phyloP scores from a whole-genome alignment of 2,329 filamentous ascomycete genomes.

The Microcyclospora pomicola region DNA sequence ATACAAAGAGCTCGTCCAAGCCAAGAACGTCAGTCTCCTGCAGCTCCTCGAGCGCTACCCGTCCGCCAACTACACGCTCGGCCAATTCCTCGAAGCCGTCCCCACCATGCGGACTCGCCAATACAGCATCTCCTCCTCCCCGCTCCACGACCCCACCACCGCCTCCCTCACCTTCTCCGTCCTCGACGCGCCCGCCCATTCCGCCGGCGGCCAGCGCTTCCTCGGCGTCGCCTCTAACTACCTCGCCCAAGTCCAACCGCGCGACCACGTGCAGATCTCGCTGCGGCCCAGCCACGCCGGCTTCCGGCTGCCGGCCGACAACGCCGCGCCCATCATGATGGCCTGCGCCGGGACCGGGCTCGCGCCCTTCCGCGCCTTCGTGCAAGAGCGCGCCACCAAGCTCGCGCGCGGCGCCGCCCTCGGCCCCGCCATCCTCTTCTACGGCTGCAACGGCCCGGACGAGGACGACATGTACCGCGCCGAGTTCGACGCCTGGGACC shows the following conservation, averaged over 20 bases:
- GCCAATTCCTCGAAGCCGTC: constrained; percentile 55
- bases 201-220: constrained; percentile 19
- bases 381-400: constrained; percentile 63
- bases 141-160: constrained; percentile 15
- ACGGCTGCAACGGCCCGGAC: constrained; percentile 39
- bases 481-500: constrained; percentile 47
- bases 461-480: constrained; percentile 48
- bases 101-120: constrained; percentile 51
- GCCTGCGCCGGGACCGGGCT: constrained; percentile 59
- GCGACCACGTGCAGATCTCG: constrained; percentile 30
- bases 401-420: constrained; percentile 36
- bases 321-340: constrained; percentile 29
- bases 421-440: constrained; percentile 50
- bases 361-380: constrained; percentile 93
- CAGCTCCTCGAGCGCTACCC: constrained; percentile 56
- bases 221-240: constrained; percentile 32
- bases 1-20: constrained; percentile 26
- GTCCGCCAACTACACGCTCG: constrained; percentile 47
- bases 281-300: constrained; percentile 28
- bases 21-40: constrained; percentile 41
- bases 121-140: constrained; percentile 23
- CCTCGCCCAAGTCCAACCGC: constrained; percentile 25
- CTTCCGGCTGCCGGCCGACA: constrained; percentile 32
- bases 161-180: constrained; percentile 52
- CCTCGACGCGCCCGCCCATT: constrained; percentile 13